Base-by-base conservation (phyloP, 2,329 filamentous ascomycete species). In the Erysiphe neolycopersici region DNA sequence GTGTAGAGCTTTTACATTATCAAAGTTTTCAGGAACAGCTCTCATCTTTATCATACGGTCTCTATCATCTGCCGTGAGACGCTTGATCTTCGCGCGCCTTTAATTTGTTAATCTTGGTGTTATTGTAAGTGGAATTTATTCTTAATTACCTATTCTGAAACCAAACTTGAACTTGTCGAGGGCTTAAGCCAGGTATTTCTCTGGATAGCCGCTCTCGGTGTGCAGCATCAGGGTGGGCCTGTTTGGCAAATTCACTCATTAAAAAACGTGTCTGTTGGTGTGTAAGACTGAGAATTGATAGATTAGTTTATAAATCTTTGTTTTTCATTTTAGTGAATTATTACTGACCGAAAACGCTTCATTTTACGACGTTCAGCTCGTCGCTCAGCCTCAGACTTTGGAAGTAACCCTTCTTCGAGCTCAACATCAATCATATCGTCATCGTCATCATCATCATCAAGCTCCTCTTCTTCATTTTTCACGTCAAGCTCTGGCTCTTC, bases 201-300 rank as follows among this genome's bases (percentile, higher is more conserved):
- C 79, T 68, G 4, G 85, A 87, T 33, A 95, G 65, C 40, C 83
- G 70, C 58, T 93, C 85, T 48, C 85, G 70, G 59, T 93, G 84
- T 40, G 81, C 80, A 36, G 85, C 85, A 61, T 95, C 85, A 8
- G 85, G 85, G 57, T 94, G 85, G 19, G 85, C 82, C 57, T 95
- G 84, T 53, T 89, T 84, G 45, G 84, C 80, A 55, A 94, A 95
- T 58, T 95, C 85, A 60, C 82, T 93, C 83, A 93, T 92, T 45
- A 95, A 65, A 54, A 92, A 95, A 13, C 87, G 76, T n/a, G 87
- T 94, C 66, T 95, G 87, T 53, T 89, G 87, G 59, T 94, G 85
- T 1, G 85, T 93, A 50, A 95, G 73, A 51, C 85, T 91, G 53
- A 32, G 41, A 13, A 14, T 41, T 17, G 53, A 67, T 51, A 67